A percentile compares a stretch with the other conserved stretches of the same genome.
These are phyloP conservation scores for Actinomucor elegans DNA, from an alignment of 371 early-diverging fungal species.

Conservation along the genomic window DNA sequence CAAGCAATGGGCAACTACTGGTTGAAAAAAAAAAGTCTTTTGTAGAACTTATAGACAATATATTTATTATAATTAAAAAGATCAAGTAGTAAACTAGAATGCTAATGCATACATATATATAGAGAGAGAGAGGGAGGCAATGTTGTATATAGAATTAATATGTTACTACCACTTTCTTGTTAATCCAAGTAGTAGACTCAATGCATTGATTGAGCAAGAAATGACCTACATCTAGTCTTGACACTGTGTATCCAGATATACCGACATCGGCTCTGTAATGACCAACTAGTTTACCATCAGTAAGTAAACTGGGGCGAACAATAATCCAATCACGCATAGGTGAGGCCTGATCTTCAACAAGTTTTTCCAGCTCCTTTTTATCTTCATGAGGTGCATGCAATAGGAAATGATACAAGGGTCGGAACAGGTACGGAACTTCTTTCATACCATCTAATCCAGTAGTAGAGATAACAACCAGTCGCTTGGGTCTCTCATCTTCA, in stretches of 20 bases:
- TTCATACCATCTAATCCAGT: slow-evolving; percentile 31
- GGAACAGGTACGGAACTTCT: slow-evolving; percentile 40
- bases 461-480: slow-evolving; percentile 40
- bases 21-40: too few relatives aligned
- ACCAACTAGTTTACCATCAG: slow-evolving; percentile 22
- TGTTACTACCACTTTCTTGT: slow-evolving; percentile 34
- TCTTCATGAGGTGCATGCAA: slow-evolving; percentile 38
- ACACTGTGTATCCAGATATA: slow-evolving; percentile 36
- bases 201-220: slow-evolving; percentile 43
- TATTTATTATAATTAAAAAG: too few relatives aligned
- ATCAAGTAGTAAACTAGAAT: too few relatives aligned
- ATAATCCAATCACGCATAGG: slow-evolving; percentile 28
- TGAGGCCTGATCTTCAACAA: slow-evolving; percentile 8
- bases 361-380: slow-evolving; percentile 31
- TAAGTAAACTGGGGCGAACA: slow-evolving; percentile 41
- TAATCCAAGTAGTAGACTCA: slow-evolving; percentile 20
- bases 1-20: slow-evolving; percentile 27
- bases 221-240: slow-evolving; percentile 41
- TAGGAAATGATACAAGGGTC: slow-evolving; percentile 27
- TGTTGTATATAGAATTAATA: slow-evolving; percentile 22
- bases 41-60: too few relatives aligned
- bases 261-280: slow-evolving; percentile 27
- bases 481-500: slow-evolving; percentile 22
- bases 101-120: too few relatives aligned
- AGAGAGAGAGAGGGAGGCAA: too few relatives aligned